Base-by-base conservation (phyloP, 2,329 filamentous ascomycete genomes). In the Raffaelea albimanens region DNA sequence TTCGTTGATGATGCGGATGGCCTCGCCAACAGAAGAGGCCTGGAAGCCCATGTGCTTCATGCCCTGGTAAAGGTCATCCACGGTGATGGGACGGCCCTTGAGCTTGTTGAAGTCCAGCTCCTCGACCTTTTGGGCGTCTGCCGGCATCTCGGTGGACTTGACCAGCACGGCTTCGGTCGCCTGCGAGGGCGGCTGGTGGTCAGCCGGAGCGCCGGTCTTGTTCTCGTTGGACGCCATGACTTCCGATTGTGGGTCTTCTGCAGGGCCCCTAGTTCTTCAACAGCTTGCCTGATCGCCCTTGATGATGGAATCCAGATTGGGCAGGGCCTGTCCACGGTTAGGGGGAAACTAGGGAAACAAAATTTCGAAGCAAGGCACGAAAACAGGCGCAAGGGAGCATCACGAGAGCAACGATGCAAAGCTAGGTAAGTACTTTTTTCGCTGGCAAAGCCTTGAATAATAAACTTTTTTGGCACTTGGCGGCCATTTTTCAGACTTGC, bases 51-150 rank as follows among this genome's bases (percentile, higher is more conserved):
- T 96, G 64, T 82, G 75, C 47, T 77, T 77, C 83, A 97, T 93
- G 51, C 83, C 83, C 47, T 81, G 72, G 21, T 93, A 76, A 54
- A 98, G 74, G 62, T 96, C 87, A 31, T 89, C 84, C 45, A 87
- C 90, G 0, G 89, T 94, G 60, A 96, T 84, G 52, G 83, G 78
- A 48, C 77, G 76, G 34, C 80, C 75, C 50, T 80, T 82, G 65
- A 89, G 79, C 45, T 84, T 75, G 69, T 96, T 85, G 68, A 97
- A 98, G 62, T 98, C 91, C 52, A 97, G 78, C 58, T 95, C 93
- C 61, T 85, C 79, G 33, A 98, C 91, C 61, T 87, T 78, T 55
- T 83, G 80, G n/a, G 87, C 79, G 42, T 76, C 83, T 47, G 82
- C 75, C 16, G 91, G 87, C 62, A 95, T 82, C 47, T 87, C 85